Evolutionary conservation across 148 eudicot genomes (phyloP), one percentile per base, ranked within the genome.

Genomic region (Beta vulgaris): DNA sequence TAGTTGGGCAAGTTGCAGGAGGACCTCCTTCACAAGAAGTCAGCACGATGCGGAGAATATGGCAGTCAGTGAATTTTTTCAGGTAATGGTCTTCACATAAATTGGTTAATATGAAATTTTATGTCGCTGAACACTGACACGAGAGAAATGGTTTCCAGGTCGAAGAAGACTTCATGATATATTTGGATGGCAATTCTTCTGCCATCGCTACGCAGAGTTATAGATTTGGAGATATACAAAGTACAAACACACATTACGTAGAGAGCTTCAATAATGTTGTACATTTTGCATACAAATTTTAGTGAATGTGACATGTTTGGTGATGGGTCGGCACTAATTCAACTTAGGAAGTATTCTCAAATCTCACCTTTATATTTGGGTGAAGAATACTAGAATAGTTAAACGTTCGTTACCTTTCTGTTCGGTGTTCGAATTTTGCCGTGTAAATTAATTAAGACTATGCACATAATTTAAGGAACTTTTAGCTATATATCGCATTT

Each of bases 1-100:
- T 72, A 69, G 82, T 73, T 25, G 36, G 77, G 49, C 79, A 81
- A 65, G 58, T 79, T 73, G 69, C 81, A 49, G 79, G n/a, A n/a
- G n/a, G 84, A 53, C 83, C 72, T 74, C 46, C 74, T 71, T 62
- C 48, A 11, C 73, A 66, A 71, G 62, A 76, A 39, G 65, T 31
- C 36, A 67, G 83, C 69, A 71, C 53, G 32, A 48, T 80, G 76
- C 73, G 37, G 72, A 80, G 84, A 76, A 35, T 80, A 59, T 78
- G 81, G 89, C 80, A 78, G 31, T 82, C 73, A 16, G 31, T 81
- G 70, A 68, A 28, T 63, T 73, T 44, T 63, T 60, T 72, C 8
- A 42, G 84, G 87, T 84, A 81, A 44, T 34, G 66, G 54, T 58
- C 32, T 26, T 58, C n/a, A 28, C 34, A 58, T 14, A 1, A 58